These are phyloP conservation scores for Infundibulicybe gibba DNA, from an alignment of 768 basidiomycete species.

Conservation along the genomic window DNA sequence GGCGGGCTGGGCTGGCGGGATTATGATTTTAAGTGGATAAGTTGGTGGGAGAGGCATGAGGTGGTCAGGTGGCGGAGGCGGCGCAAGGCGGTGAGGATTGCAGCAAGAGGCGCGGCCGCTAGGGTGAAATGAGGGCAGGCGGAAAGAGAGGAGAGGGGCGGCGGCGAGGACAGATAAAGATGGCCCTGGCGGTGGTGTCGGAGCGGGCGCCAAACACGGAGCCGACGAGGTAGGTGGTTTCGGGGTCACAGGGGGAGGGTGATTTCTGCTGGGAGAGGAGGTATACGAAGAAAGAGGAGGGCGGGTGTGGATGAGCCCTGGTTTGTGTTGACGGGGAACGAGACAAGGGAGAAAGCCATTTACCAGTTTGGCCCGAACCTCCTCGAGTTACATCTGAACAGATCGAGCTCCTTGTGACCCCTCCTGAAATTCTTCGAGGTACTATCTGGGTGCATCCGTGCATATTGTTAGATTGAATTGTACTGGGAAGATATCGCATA, in stretches of 20 bases:
- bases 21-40: no score
- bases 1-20: no score
- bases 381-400: neutral
- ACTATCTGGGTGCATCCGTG: constrained; percentile 48
- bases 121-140: constrained; percentile 55
- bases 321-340: constrained; percentile 22
- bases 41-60: constrained; percentile 49
- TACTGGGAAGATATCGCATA: constrained; percentile 1
- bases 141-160: constrained; percentile 49
- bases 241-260: no score
- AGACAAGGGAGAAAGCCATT: no score
- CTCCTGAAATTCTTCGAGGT: constrained; percentile 48
- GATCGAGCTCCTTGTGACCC: constrained; percentile 51
- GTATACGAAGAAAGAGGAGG: constrained; percentile 51
- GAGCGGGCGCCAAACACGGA: constrained; percentile 63
- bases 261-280: no score
- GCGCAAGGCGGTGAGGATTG: constrained; percentile 37
- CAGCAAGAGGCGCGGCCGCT: constrained; percentile 38
- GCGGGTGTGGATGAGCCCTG: constrained; percentile 48
- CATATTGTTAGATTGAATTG: neutral
- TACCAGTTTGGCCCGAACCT: no score
- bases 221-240: no score
- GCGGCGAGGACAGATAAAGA: constrained; percentile 60
- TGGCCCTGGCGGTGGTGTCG: constrained; percentile 62
- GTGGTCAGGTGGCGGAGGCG: constrained; percentile 34